Evolutionary conservation across 768 basidiomycete genomes (phyloP).

Genomic region (Kwoniella dendrophila): DNA sequence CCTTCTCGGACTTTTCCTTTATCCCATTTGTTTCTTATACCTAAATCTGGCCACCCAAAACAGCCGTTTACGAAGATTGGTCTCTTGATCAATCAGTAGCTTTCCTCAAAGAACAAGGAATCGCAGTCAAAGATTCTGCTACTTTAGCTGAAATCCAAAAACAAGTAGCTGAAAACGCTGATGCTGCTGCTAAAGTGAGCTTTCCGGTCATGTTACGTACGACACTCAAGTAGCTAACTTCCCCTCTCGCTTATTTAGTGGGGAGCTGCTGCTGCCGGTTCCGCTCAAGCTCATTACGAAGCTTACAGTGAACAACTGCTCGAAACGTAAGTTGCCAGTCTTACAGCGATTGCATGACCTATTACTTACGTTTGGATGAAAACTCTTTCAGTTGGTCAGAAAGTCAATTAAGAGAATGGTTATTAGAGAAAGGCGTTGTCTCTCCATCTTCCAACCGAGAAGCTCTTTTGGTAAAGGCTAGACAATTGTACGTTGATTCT

Average conservation of each 20-base stretch:
- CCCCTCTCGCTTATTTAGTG: slow-evolving; percentile 27
- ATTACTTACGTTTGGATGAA: slow-evolving; percentile 4
- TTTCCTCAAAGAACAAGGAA: slow-evolving; percentile 71
- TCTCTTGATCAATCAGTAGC: slow-evolving; percentile 65
- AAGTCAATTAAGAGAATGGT: slow-evolving; percentile 73
- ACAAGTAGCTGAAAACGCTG: slow-evolving; percentile 57
- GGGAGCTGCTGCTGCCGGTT: slow-evolving; percentile 48
- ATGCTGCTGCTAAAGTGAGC: slow-evolving; percentile 52
- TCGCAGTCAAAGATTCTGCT: slow-evolving; percentile 60
- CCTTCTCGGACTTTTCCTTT: slow-evolving; percentile 5
- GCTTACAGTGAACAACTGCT: slow-evolving; percentile 65
- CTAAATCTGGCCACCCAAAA: not conserved
- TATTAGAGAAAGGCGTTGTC: slow-evolving; percentile 84
- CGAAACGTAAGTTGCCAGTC: slow-evolving; percentile 59
- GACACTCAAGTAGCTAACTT: not conserved
- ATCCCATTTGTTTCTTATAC: slow-evolving; percentile 5
- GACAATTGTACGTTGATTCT: slow-evolving; percentile 60
- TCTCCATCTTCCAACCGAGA: slow-evolving; percentile 77
- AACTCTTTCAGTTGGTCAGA: slow-evolving; percentile 70
- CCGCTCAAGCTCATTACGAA: slow-evolving; percentile 54
- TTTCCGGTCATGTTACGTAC: not conserved
- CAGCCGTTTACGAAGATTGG: slow-evolving; percentile 61
- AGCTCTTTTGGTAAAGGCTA: slow-evolving; percentile 75
- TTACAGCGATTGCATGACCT: not conserved
- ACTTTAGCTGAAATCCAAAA: slow-evolving; percentile 58